Conservation (phyloP, 495 filamentous ascomycete species). For the Astrothelium macrocarpum region DNA sequence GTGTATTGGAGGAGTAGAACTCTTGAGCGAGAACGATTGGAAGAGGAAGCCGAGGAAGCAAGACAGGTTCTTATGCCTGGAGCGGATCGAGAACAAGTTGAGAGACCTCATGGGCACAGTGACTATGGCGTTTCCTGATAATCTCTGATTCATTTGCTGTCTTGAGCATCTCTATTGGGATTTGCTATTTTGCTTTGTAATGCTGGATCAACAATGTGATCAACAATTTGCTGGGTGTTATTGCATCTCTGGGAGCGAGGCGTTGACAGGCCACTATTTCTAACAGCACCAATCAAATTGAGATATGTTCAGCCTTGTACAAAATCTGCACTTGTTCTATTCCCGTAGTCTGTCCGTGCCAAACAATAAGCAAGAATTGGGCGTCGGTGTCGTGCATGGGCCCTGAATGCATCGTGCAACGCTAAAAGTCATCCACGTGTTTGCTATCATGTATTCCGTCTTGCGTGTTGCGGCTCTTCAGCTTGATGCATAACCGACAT, state of each 20-base stretch:
- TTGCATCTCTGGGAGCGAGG: neutral
- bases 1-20: slow-evolving; percentile 28
- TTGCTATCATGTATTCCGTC: no score
- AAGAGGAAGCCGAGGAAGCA: slow-evolving; percentile 33
- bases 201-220: no score
- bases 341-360: no score
- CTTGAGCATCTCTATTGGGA: no score
- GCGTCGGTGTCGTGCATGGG: no score
- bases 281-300: no score
- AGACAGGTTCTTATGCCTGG: slow-evolving; percentile 29
- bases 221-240: neutral
- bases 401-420: neutral
- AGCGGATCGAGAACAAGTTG: slow-evolving; percentile 15
- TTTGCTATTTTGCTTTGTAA: neutral
- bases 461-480: no score
- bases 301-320: no score
- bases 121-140: slow-evolving; percentile 12
- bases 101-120: slow-evolving; percentile 12
- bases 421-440: neutral
- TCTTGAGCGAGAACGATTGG: slow-evolving; percentile 26
- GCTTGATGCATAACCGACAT: neutral
- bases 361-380: no score
- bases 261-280: neutral
- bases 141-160: neutral
- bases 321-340: no score